These are phyloP conservation scores for Diaporthe nobilis DNA, from an alignment of 2,329 filamentous ascomycete genomes.

Conservation along the genomic window DNA sequence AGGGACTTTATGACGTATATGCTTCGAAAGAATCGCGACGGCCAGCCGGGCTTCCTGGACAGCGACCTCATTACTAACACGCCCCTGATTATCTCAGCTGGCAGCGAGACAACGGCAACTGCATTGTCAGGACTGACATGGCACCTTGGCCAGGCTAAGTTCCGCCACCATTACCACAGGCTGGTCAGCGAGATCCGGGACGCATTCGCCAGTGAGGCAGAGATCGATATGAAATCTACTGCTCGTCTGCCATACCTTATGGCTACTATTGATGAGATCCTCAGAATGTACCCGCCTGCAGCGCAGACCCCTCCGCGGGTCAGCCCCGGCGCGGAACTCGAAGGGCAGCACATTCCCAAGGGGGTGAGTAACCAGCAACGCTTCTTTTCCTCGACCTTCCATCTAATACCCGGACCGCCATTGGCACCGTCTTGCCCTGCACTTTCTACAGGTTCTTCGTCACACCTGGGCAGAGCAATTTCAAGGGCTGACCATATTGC, in stretches of 20 bases:
- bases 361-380: slow-evolving; percentile 18
- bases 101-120: slow-evolving; percentile 33
- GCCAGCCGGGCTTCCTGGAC: slow-evolving; percentile 22
- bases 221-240: slow-evolving; percentile 45
- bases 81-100: slow-evolving; percentile 27
- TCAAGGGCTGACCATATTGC: neutral
- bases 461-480: neutral
- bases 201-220: slow-evolving; percentile 46
- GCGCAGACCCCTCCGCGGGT: slow-evolving; percentile 34
- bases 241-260: slow-evolving; percentile 77
- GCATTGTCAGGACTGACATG: slow-evolving; percentile 46
- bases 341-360: slow-evolving; percentile 36
- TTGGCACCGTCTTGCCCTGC: neutral
- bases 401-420: neutral
- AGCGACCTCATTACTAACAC: slow-evolving; percentile 36
- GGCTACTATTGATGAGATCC: slow-evolving; percentile 83
- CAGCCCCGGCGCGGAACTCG: slow-evolving; percentile 23
- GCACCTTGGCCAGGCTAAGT: slow-evolving; percentile 45
- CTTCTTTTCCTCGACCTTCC: neutral
- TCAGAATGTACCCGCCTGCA: slow-evolving; percentile 63
- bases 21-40: slow-evolving; percentile 36
- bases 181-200: slow-evolving; percentile 48
- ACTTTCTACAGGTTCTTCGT: neutral
- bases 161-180: slow-evolving; percentile 44
- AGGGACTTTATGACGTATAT: slow-evolving; percentile 44